Evolutionary conservation across 2,329 filamentous ascomycete genomes (phyloP), one percentile per base, ranked within the genome.

Genomic region (Fusarium cicatricum): DNA sequence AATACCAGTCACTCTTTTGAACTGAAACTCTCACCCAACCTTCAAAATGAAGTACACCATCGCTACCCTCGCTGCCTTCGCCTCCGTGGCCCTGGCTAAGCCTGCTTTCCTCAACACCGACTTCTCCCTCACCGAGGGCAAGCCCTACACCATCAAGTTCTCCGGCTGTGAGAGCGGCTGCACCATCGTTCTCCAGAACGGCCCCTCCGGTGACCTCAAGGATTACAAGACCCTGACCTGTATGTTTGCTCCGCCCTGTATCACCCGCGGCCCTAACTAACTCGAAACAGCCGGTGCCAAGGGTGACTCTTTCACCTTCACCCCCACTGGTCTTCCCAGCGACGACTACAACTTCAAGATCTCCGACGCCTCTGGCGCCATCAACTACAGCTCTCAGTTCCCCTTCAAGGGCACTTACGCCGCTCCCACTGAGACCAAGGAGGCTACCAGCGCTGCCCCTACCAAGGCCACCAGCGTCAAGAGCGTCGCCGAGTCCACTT

Each of bases 31-130:
- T 23, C n/a, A 26, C 51, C n/a, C 54, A 53, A 60, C 52, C 55
- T 62, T 70, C 71, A 74, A 65, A 55, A 77, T 77, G 74, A 74
- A 75, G 73, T 73, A 68, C 65, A 70, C 73, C 46, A 26, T 70
- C 62, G 68, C 63, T 63, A 55, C 68, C 48, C 36, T 74, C 46
- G 64, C 70, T 57, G 62, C 71, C 62, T 42, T 73, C 37, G 71
- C 65, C 55, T 59, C 60, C 56, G 52, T 64, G 45, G 71, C 52
- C 52, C 28, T 68, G 46, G 74, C 72, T 39, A 43, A 66, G 60
- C 73, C 74, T 42, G 23, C 41, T 16, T 68, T 77, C 66, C 58
- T 65, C 65, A 77, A 77, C 73, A 57, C 47, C 23, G 26, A 54
- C 4, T 74, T 71, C 53, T 33, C 65, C 2, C 58, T 75, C 28